These are phyloP conservation scores for Xylaria sp. DNA, from an alignment of 2,329 filamentous ascomycete species.

Conservation along the genomic window DNA sequence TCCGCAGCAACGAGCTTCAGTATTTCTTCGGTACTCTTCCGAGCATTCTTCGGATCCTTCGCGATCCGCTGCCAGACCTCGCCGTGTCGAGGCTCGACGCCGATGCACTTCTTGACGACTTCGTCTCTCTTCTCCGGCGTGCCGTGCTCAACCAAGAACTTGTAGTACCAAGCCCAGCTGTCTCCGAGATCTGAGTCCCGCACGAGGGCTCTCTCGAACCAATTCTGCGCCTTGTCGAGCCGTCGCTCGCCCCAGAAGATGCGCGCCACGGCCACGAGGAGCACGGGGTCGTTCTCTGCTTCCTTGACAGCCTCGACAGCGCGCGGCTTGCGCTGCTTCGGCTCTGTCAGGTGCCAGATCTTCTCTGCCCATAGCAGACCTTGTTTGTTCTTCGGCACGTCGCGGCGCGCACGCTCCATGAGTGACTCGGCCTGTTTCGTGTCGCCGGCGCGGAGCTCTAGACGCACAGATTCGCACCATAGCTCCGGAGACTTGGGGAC, in stretches of 20 bases:
- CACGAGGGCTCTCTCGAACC: constrained; percentile 96
- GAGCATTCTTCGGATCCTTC: constrained; percentile 86
- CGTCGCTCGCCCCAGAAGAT: constrained; percentile 96
- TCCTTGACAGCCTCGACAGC: constrained; percentile 96
- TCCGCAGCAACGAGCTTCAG: constrained; percentile 76
- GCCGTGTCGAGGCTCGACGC: constrained; percentile 89
- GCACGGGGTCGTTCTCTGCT: constrained; percentile 87
- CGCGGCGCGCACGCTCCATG: constrained; percentile 93
- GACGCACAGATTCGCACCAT: constrained; percentile 92
- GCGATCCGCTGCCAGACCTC: constrained; percentile 89
- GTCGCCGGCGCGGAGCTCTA: constrained; percentile 90
- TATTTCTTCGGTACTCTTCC: constrained; percentile 80
- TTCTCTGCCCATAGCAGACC: constrained; percentile 93
- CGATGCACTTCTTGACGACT: constrained; percentile 80
- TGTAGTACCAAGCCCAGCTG: constrained; percentile 98
- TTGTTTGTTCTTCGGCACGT: constrained; percentile 77
- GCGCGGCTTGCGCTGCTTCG: constrained; percentile 91
- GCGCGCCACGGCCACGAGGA: constrained; percentile 91
- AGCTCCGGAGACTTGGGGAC: constrained; percentile 86
- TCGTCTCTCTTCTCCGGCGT: constrained; percentile 92
- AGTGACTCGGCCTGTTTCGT: constrained; percentile 84
- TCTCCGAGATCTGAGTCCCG: constrained; percentile 89
- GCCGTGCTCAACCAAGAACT: constrained; percentile 91
- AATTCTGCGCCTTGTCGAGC: constrained; percentile 92
- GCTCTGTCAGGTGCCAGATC: constrained; percentile 92